Base-by-base conservation (phyloP, 495 filamentous ascomycete genomes). In the Podospora anserina region DNA sequence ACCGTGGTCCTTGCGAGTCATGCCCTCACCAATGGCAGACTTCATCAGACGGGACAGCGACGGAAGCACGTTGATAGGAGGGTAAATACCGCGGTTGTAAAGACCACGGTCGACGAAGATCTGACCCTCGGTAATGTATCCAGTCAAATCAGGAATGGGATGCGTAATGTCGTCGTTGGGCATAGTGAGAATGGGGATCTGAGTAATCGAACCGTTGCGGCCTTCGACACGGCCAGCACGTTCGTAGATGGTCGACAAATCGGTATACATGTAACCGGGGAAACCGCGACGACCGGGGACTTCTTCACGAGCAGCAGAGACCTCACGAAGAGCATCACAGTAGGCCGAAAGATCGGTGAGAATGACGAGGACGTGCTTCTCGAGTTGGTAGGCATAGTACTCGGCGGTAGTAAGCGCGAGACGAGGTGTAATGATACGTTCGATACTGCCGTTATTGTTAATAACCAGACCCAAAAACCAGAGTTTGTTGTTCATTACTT, bases 201-300 rank as follows among this genome's bases (percentile, higher is more conserved):
- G 95, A 39, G 95, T 99, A 77, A 99, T 99, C 63, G 94, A 97
- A 62, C 96, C 96, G 76, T 97, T 97, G 70, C 96, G 92, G 69
- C 96, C 96, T 77, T 96, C 86, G 32, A 99, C 96, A 89, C 96
- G 96, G 74, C 96, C 96, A 75, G 96, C 96, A 83, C 96, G 93
- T 81, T 99, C 96, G 83, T 99, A 99, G 74, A 99, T 95, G 73
- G 96, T 99, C 61, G 96, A 97, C 87, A 99, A 91, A 89, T 99
- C 96, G 66, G 96, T 99, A 85, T 99, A 99, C 96, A 99, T 99
- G 86, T 99, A 99, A 92, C 96, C 96, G 63, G 96, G 96, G 84
- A 96, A 99, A 85, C 96, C 96, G 87, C 96, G 93, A 80, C 96
- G 94, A 85, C 96, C 96, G 67, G 96, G 96, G 57, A 99, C 96